Conservation (phyloP, 345 rosid genomes). For the Dimocarpus longan region DNA sequence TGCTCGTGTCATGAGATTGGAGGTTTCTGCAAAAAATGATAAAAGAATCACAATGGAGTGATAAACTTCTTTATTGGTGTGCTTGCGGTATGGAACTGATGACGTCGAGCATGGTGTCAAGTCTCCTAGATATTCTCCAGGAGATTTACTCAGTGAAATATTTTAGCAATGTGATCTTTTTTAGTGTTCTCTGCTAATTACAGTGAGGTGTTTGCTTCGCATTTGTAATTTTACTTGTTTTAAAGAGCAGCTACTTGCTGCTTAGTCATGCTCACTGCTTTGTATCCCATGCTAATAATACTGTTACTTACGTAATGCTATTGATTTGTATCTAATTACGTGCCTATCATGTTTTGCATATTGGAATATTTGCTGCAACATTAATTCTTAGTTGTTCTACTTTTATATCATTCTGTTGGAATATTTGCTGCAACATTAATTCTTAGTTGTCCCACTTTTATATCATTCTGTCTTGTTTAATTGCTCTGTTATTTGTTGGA, state of each 20-base stretch:
- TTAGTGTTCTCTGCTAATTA: too few relatives aligned
- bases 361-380: conserved; percentile 6
- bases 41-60: too few relatives aligned
- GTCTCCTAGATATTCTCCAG: neutral
- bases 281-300: neutral
- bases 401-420: neutral
- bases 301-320: neutral
- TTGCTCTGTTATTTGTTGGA: neutral
- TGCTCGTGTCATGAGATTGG: too few relatives aligned
- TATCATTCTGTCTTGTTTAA: neutral
- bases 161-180: neutral
- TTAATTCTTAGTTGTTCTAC: neutral
- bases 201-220: too few relatives aligned
- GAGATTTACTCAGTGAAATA: neutral
- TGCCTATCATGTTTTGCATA: neutral
- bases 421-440: conserved; percentile 5
- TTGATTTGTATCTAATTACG: neutral
- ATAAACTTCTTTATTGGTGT: too few relatives aligned
- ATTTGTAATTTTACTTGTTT: too few relatives aligned
- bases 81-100: too few relatives aligned
- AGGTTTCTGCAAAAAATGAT: too few relatives aligned
- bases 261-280: neutral
- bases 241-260: neutral
- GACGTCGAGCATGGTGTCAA: neutral
- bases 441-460: neutral